Percentiles rank a stretch among this genome's conserved stretches.
Conservation (phyloP, 805 yeast genomes). For the Candida awuae region DNA sequence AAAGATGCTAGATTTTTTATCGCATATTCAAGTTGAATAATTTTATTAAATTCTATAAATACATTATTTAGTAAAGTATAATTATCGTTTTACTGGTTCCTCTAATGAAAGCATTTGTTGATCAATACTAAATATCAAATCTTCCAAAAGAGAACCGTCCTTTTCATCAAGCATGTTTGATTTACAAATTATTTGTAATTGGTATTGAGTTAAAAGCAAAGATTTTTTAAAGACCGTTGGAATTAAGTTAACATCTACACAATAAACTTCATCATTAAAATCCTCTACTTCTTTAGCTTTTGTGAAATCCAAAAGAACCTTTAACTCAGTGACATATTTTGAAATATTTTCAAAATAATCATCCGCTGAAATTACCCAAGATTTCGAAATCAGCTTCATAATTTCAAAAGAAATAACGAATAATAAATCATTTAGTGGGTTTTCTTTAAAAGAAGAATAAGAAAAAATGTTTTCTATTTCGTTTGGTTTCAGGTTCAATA, state of each 20-base stretch:
- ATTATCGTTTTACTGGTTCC: too few relatives aligned
- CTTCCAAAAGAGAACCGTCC: background rate
- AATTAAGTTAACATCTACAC: too few relatives aligned
- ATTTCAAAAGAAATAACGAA: constrained; percentile 6
- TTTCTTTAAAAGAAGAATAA: background rate
- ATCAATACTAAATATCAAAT: background rate
- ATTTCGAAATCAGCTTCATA: background rate
- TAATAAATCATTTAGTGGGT: background rate
- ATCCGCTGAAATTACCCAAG: constrained; percentile 1
- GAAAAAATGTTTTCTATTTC: constrained; percentile 4
- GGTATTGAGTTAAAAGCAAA: constrained; percentile 3
- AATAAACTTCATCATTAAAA: constrained; percentile 1
- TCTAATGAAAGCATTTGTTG: too few relatives aligned
- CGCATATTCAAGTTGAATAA: constrained; percentile 46
- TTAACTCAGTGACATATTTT: constrained; percentile 1
- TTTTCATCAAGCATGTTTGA: background rate
- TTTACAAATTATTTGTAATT: background rate
- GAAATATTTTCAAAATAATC: background rate
- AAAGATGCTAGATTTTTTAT: constrained; percentile 48
- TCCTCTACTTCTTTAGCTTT: background rate
- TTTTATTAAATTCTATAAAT: too few relatives aligned
- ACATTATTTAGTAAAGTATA: too few relatives aligned
- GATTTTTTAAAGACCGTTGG: constrained; percentile 4
- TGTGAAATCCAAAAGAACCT: background rate
- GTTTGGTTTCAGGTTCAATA: background rate